Evolutionary conservation across 768 basidiomycete species (phyloP).

Genomic region (Hortiboletus campestris): DNA sequence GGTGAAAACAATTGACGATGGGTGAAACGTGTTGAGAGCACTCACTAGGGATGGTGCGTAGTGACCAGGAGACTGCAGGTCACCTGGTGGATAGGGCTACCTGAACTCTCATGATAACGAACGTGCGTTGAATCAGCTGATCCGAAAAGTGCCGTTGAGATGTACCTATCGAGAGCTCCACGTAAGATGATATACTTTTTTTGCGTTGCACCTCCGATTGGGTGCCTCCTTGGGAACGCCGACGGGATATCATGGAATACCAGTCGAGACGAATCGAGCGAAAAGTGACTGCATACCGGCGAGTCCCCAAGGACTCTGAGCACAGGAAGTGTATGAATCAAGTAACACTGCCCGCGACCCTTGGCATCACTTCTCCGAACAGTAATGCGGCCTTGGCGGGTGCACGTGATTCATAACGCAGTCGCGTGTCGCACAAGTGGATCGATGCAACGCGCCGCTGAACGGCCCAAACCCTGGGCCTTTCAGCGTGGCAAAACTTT

Average conservation of each 20-base stretch:
- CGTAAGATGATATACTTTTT: neutral
- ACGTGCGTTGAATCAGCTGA: too few species aligned
- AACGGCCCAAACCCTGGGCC: neutral
- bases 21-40: neutral
- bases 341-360: neutral
- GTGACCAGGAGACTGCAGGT: neutral
- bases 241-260: neutral
- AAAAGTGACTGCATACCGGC: neutral
- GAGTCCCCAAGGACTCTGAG: neutral
- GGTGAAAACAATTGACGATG: too few species aligned
- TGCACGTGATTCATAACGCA: neutral
- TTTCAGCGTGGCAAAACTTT: neutral
- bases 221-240: neutral
- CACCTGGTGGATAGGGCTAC: neutral
- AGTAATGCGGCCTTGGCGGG: neutral
- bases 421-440: too few species aligned
- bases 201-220: neutral
- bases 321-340: neutral
- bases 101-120: neutral
- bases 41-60: neutral
- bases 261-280: neutral
- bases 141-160: neutral
- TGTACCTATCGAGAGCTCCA: neutral
- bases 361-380: slow-evolving; percentile 2
- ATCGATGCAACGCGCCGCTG: neutral